Conservation (phyloP, 2,329 filamentous ascomycete species). For the Chalara sp. region DNA sequence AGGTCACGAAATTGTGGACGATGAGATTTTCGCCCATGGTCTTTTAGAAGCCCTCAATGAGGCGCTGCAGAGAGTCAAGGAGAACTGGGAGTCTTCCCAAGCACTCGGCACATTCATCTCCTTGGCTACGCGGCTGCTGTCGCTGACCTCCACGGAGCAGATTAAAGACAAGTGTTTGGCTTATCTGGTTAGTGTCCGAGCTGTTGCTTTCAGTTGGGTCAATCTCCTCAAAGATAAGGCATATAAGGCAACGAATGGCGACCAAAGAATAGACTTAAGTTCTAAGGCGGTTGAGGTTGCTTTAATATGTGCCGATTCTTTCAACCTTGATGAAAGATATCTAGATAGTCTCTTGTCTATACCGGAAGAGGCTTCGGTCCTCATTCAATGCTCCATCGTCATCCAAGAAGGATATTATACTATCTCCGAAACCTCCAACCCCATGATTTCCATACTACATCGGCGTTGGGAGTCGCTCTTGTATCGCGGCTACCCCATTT, state of each 20-base stretch:
- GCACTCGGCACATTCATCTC: conserved; percentile 33
- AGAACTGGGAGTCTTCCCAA: conserved; percentile 44
- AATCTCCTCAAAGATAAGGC: conserved; percentile 4
- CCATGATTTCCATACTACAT: too few species aligned
- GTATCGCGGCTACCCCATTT: too few species aligned
- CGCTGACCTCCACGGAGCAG: conserved; percentile 22
- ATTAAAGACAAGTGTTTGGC: conserved; percentile 22
- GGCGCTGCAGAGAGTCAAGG: conserved; percentile 29
- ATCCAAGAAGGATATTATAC: too few species aligned
- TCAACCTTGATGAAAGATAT: conserved; percentile 3
- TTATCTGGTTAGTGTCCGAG: conserved; percentile 27
- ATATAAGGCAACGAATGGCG: not conserved
- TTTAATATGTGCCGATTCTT: conserved; percentile 4
- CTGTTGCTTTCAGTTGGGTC: conserved; percentile 30
- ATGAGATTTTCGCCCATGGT: conserved; percentile 25
- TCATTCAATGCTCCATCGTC: too few species aligned
- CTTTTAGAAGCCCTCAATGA: conserved; percentile 29
- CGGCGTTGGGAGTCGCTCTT: too few species aligned
- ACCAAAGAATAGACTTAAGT: conserved; percentile 5
- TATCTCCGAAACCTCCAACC: too few species aligned
- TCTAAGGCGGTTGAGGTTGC: conserved; percentile 2
- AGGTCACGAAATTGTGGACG: conserved; percentile 29
- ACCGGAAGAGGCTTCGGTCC: too few species aligned
- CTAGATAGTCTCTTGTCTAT: too few species aligned
- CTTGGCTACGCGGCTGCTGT: conserved; percentile 35